Evolutionary conservation across 306 rosid species (phyloP), one percentile per base, ranked within the genome.

Genomic region (Trifolium pratense): DNA sequence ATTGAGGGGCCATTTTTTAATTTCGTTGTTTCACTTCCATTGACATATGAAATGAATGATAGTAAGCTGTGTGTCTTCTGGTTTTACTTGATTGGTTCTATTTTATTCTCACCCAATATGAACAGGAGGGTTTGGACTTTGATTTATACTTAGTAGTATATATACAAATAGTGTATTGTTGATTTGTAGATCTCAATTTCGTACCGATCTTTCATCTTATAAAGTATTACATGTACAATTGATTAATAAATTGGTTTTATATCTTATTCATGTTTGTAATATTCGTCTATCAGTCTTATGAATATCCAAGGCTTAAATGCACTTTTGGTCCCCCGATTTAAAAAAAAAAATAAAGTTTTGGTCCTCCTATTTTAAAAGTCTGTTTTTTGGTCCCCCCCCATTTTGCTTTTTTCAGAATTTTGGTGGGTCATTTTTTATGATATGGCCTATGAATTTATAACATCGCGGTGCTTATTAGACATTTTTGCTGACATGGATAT

Each of bases 1-100:
- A 29, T 68, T 26, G 43, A 5, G 76, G 73, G 62, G 49, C 11
- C 51, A 67, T 58, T 74, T 23, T 60, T 68, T 80, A 37, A 20
- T 74, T 60, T 51, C 16, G 72, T 40, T 20, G 18, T 68, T 68
- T 42, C 75, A 60, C 23, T 59, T 68, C 26, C 60, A 18, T 67
- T 48, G 59, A 45, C 26, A 66, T 60, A 16, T 68, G 39, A 46
- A 43, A 26, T 40, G 57, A 60, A 58, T 36, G 48, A 36, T 36
- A 34, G 37, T 32, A 13, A 59, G 49, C 16, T 58, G 25, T 9
- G 5, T 29, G 20, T 62, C 68, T 72, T 72, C 59, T 46, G 9
- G 42, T 77, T 67, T 68, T 49, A 36, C 49, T 51, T 57, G 63
- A 72, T 45, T 46, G 56, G 68, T 23, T 66, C 11, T 56, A 12